Conservation (phyloP, 2,329 filamentous ascomycete species). For the Didymellaceae sp. region DNA sequence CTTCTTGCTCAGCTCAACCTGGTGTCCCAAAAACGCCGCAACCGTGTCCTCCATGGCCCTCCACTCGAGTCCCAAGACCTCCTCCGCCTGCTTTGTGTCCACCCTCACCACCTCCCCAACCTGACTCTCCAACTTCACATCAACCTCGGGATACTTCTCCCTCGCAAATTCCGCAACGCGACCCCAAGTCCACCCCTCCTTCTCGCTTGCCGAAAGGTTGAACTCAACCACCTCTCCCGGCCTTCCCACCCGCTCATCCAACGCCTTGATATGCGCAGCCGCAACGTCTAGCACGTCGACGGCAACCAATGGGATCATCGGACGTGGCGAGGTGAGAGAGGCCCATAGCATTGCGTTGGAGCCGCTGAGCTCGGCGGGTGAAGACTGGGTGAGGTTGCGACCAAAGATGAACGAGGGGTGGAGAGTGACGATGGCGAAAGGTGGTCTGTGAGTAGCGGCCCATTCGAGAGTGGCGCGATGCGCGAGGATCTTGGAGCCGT, state of each 20-base stretch:
- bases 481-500: conserved; percentile 35
- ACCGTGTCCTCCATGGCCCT: conserved; percentile 18
- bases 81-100: conserved; percentile 21
- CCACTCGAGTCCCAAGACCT: conserved; percentile 24
- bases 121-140: conserved; percentile 13
- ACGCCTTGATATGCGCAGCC: conserved; percentile 30
- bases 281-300: conserved; percentile 40
- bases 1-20: not conserved
- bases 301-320: conserved; percentile 14
- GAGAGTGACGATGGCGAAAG: conserved; percentile 31
- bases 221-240: conserved; percentile 3
- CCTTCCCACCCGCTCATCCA: not conserved
- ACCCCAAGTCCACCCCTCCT: conserved; percentile 22
- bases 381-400: conserved; percentile 26
- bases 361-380: conserved; percentile 19
- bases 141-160: conserved; percentile 22
- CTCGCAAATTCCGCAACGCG: conserved; percentile 20
- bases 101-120: conserved; percentile 8
- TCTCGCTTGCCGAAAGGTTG: conserved; percentile 2
- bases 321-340: conserved; percentile 14
- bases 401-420: conserved; percentile 37
- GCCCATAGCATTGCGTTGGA: conserved; percentile 30
- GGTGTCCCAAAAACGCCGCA: conserved; percentile 1
- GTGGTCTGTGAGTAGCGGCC: conserved; percentile 21
- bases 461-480: conserved; percentile 35